phyloP scores from a whole-genome alignment of 768 basidiomycete genomes.

The Russula sp. region DNA sequence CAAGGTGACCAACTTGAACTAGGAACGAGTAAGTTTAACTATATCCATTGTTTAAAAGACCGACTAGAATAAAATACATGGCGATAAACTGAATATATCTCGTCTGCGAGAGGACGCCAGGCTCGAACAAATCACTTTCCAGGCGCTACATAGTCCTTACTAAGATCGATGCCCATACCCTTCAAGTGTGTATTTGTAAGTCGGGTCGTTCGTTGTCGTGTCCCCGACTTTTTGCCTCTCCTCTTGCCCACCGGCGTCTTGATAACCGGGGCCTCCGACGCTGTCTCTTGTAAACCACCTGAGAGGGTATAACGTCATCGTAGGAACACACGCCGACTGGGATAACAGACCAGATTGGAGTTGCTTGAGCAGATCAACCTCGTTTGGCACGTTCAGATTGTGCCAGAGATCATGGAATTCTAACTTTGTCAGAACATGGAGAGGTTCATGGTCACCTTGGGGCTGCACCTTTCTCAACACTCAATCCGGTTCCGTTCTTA shows the following conservation, averaged over 20 bases:
- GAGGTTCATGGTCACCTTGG: not conserved
- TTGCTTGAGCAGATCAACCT: slow-evolving; percentile 75
- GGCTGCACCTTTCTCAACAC: slow-evolving; percentile 74
- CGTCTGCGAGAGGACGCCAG: not conserved
- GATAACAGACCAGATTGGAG: slow-evolving; percentile 60
- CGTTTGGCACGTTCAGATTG: slow-evolving; percentile 76
- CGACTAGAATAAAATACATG: not conserved
- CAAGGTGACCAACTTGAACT: too few relatives aligned
- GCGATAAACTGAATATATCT: not conserved
- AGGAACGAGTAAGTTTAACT: too few relatives aligned
- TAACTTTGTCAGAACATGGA: slow-evolving; percentile 35
- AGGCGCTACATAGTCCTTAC: slow-evolving; percentile 58
- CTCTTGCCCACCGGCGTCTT: slow-evolving; percentile 57
- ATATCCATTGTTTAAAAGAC: not conserved
- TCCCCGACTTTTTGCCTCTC: slow-evolving; percentile 77
- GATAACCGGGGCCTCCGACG: slow-evolving; percentile 56
- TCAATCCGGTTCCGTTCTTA: slow-evolving; percentile 64
- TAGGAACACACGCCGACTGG: too few relatives aligned
- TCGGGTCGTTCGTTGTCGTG: slow-evolving; percentile 70
- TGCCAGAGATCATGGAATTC: slow-evolving; percentile 91
- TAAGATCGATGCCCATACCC: slow-evolving; percentile 75
- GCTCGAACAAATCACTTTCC: slow-evolving; percentile 26
- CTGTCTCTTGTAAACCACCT: slow-evolving; percentile 82
- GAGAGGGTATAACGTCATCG: slow-evolving; percentile 18
- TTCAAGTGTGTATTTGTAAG: slow-evolving; percentile 89